Evolutionary conservation across 768 basidiomycete species (phyloP).

Genomic region (Fomitopsis serialis): DNA sequence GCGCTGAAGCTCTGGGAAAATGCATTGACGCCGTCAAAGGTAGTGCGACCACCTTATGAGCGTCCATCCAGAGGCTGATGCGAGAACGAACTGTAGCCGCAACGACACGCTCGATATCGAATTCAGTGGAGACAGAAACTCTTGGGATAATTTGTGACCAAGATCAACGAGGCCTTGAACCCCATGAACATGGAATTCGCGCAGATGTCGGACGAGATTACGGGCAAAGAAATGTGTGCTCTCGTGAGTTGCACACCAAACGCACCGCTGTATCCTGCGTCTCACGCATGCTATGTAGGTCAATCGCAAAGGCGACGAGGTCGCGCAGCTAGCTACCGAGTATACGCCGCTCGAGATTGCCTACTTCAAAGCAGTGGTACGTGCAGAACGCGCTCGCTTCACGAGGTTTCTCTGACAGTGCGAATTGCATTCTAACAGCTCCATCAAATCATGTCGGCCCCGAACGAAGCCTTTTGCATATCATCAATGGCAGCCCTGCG

Average conservation of each 20-base stretch:
- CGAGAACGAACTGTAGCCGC: slow-evolving; percentile 36
- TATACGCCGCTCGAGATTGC: slow-evolving; percentile 75
- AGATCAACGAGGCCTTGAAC: slow-evolving; percentile 60
- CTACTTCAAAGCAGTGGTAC: slow-evolving; percentile 79
- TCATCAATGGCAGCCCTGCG: slow-evolving; percentile 75
- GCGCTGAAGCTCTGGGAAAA: slow-evolving; percentile 61
- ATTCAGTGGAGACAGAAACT: slow-evolving; percentile 34
- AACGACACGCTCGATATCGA: slow-evolving; percentile 43
- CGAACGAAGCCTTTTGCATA: slow-evolving; percentile 67
- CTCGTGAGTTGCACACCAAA: slow-evolving; percentile 43
- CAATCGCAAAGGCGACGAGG: slow-evolving; percentile 73
- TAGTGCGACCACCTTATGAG: slow-evolving; percentile 20
- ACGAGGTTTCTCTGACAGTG: not conserved
- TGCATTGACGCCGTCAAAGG: slow-evolving; percentile 66
- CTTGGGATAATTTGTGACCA: slow-evolving; percentile 58
- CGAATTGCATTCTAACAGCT: slow-evolving; percentile 49
- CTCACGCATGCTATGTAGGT: slow-evolving; percentile 39
- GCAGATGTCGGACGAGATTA: slow-evolving; percentile 54
- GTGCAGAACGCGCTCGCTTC: slow-evolving; percentile 19
- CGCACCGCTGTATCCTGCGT: too few relatives aligned
- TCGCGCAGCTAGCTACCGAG: slow-evolving; percentile 82
- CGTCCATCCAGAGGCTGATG: not conserved
- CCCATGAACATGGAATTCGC: slow-evolving; percentile 71
- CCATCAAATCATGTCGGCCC: slow-evolving; percentile 83
- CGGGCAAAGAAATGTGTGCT: slow-evolving; percentile 59